Percentiles rank a stretch among this genome's conserved stretches.
phyloP scores from a whole-genome alignment of 106 monocot species.

The Acanthochlamys bracteata region DNA sequence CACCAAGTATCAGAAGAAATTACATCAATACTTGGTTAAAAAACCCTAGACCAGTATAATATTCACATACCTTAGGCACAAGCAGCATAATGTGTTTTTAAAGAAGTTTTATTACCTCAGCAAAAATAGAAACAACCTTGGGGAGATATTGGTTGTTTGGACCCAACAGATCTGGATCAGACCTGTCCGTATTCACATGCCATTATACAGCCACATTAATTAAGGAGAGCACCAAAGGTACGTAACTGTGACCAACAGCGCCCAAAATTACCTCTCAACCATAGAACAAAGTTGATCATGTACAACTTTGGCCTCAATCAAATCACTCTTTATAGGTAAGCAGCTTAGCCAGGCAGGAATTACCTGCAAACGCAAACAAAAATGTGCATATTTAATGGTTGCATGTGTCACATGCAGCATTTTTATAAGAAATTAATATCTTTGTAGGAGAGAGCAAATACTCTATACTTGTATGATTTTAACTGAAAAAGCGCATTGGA shows the following conservation, averaged over 20 bases:
- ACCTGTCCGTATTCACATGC: slow-evolving; percentile 29
- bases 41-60: no score
- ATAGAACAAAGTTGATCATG: slow-evolving; percentile 88
- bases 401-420: no score
- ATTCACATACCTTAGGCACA: no score
- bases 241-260: neutral
- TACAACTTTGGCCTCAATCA: slow-evolving; percentile 94
- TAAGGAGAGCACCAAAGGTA: neutral
- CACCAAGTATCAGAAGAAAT: neutral
- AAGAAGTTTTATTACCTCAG: slow-evolving; percentile 48
- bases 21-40: neutral
- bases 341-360: slow-evolving; percentile 88
- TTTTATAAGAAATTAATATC: no score
- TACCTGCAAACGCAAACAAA: slow-evolving; percentile 25
- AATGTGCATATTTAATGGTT: no score
- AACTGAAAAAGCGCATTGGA: no score
- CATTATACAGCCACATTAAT: neutral
- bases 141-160: slow-evolving; percentile 88
- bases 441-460: no score
- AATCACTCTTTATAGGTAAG: slow-evolving; percentile 77
- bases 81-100: neutral
- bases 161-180: slow-evolving; percentile 74
- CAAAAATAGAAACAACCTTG: slow-evolving; percentile 78
- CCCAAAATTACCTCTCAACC: slow-evolving; percentile 64
- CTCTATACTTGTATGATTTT: no score